phyloP scores from a whole-genome alignment of 228 moss, liverwort and hornwort species.

The Sphagnum magellanicum region DNA sequence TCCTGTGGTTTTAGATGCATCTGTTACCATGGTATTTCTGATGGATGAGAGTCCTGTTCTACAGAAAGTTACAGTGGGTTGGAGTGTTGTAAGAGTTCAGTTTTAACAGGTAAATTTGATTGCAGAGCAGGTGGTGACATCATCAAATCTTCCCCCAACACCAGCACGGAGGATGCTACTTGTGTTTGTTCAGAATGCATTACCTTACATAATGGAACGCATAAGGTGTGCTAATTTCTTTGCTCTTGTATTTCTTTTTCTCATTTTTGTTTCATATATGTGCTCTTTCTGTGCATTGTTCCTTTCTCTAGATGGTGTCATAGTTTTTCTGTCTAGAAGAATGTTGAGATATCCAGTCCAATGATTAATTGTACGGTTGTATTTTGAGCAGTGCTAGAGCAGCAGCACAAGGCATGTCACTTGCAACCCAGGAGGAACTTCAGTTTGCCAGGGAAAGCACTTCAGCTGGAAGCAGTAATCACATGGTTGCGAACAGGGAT shows the following conservation, averaged over 20 bases:
- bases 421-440: conserved; percentile 65
- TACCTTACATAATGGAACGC: conserved; percentile 82
- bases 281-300: neutral
- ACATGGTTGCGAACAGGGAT: conserved; percentile 23
- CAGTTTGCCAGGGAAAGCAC: conserved; percentile 18
- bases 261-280: neutral
- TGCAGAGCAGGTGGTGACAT: conserved; percentile 55
- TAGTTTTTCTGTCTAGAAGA: no score
- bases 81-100: neutral
- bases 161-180: conserved; percentile 81
- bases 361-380: neutral
- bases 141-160: conserved; percentile 68
- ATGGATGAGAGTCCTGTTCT: no score
- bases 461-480: conserved; percentile 1
- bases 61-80: no score
- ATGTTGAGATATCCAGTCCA: no score
- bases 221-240: conserved; percentile 56
- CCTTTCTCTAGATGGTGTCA: no score
- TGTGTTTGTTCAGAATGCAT: conserved; percentile 82
- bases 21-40: no score
- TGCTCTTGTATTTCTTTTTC: neutral
- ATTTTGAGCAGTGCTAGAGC: conserved; percentile 62
- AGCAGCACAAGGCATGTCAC: conserved; percentile 69
- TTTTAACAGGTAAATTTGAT: neutral
- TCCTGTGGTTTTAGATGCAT: no score